Base-by-base conservation (phyloP, 306 rosid genomes). In the Canavalia ensiformis region DNA sequence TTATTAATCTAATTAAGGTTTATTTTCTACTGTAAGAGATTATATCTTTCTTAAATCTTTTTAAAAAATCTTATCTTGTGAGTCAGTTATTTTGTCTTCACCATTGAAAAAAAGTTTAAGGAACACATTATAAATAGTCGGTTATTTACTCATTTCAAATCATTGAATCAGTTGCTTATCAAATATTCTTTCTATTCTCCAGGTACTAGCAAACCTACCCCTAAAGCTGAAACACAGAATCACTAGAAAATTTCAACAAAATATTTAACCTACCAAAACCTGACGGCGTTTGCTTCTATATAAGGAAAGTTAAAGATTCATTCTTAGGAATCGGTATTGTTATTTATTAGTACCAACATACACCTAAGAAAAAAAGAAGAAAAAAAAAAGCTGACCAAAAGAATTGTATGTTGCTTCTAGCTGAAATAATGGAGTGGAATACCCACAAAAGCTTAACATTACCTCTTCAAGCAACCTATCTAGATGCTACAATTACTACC, bases 341-440 rank as follows among this genome's bases (percentile, higher is more conserved):
- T 85, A 83, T 82, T 58, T 41, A 12, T 46, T 74, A 66, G 50
- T 65, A 81, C 62, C 73, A 75, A 87, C 70, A 59, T 37, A 72
- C 69, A 68, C 81, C 80, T 59, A 82, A 58, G 77, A 68, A 75
- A 41, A 83, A 68, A 65, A 77, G 88, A 81, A 82, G 52, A 75
- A 68, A 75, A 41, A 83, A 68, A 65, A 77, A 89, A 81, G 90
- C 75, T 84, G 82, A 78, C 84, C 57, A 78, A 90, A 86, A 86
- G 91, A 90, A 85, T 79, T 67, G 81, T 83, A 45, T 79, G 95
- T 93, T 91, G 97, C 97, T 93, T 93, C 86, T 72, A 28, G 82
- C 81, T 91, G 92, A 93, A 93, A 93, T 93, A 93, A 93, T 59
- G 98, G 89, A 91, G 91, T 92, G 84, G 77, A 78, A 86, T 78